A percentile compares a stretch with the other conserved stretches of the same genome.
Evolutionary conservation across 2,329 filamentous ascomycete genomes (phyloP).

Genomic region (Ilyonectria destructans): DNA sequence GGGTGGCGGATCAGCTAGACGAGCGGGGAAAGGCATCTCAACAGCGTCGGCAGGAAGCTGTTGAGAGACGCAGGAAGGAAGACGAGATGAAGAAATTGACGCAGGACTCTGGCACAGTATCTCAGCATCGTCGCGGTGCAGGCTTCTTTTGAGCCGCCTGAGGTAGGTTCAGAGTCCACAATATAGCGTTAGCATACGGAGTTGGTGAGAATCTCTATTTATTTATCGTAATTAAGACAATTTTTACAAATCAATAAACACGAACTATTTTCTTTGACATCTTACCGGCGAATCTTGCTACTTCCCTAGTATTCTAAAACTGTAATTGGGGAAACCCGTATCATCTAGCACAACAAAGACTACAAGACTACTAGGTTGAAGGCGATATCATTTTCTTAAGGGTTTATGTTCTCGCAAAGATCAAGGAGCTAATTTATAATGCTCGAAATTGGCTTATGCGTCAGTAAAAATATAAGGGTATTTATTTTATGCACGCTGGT

Average conservation of each 20-base stretch:
- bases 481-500: too few relatives aligned
- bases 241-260: not conserved
- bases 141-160: slow-evolving; percentile 2
- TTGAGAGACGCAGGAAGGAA: slow-evolving; percentile 14
- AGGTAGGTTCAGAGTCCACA: not conserved
- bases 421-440: too few relatives aligned
- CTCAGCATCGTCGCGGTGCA: slow-evolving; percentile 13
- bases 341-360: too few relatives aligned
- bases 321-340: too few relatives aligned
- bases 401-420: too few relatives aligned
- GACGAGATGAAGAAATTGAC: slow-evolving; percentile 11
- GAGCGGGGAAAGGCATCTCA: slow-evolving; percentile 5
- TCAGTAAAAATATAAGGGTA: too few relatives aligned
- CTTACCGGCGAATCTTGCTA: too few relatives aligned
- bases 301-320: too few relatives aligned
- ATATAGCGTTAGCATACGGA: not conserved
- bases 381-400: too few relatives aligned
- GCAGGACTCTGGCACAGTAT: slow-evolving; percentile 7
- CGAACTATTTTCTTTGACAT: not conserved
- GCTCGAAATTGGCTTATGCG: too few relatives aligned
- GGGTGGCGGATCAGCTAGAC: not conserved
- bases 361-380: too few relatives aligned
- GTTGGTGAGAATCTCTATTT: not conserved
- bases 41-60: slow-evolving; percentile 13
- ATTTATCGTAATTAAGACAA: not conserved